Evolutionary conservation across 805 yeast genomes (phyloP), one percentile per base, ranked within the genome.

Genomic region (Candida pseudoglaebosa): DNA sequence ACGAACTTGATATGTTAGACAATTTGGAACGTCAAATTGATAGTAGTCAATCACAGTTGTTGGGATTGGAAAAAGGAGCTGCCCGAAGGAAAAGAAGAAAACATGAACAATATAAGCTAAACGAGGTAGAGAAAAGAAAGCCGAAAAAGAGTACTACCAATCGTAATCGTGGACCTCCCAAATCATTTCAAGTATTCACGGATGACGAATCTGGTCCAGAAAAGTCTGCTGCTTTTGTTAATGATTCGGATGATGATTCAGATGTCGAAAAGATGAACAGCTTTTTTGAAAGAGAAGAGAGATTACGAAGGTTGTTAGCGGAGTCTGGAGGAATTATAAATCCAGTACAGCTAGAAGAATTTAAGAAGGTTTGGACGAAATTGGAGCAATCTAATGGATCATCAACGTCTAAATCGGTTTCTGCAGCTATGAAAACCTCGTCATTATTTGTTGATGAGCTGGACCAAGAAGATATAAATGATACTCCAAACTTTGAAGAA

Each of bases 161-260:
- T 36, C 36, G 30, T 13, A 28, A 40, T 15, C 45, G 49, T 5
- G 39, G 49, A 13, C 49, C 55, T 2, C 54, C 63, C 6, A 52
- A 53, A 13, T 39, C 57, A 39, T 58, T 62, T 40, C 56, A 59
- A 24, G 41, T 59, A 5, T 40, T 34, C 2, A 53, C 70, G 17
- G 70, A 61, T 20, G 46, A 38, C 17, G 47, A 45, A 24, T 41
- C 42, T 34, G 48, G 39, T 4, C 45, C 49, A 5, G 50, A 59
- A 36, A 66, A 72, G 32, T 81, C 88, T 1, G 60, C 80, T 3
- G 79, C 73, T 39, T 73, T 59, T 46, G 73, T 82, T 33, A 65
- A 65, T 36, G 82, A 74, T 37, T 78, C 85, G 2, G 88, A 81
- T 52, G 85, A 80, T 49, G 80, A 73, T 8, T 67, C 76, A 4